Evolutionary conservation across 1,284 basidiomycete species (phyloP).

Genomic region (Puccinia triticina): DNA sequence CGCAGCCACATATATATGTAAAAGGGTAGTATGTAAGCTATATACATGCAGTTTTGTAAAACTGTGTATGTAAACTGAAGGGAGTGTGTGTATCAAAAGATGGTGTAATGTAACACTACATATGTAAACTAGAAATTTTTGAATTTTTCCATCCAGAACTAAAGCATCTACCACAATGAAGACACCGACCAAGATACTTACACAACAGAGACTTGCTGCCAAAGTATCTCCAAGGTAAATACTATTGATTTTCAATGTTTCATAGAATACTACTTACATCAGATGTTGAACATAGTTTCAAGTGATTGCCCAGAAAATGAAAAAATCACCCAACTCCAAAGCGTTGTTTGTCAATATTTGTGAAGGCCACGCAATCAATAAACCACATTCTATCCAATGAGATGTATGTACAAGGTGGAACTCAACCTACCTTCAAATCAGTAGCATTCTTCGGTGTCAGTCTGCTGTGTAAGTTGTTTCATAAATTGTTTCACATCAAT

Average conservation of each 20-base stretch:
- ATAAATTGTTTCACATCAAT: not conserved
- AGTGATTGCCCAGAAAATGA: conserved; percentile 8
- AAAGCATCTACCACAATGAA: too few relatives aligned
- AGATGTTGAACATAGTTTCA: too few relatives aligned
- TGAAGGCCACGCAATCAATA: not conserved
- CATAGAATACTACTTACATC: not conserved
- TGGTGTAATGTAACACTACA: too few relatives aligned
- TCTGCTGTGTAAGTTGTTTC: not conserved
- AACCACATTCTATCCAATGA: not conserved
- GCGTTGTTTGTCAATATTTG: not conserved
- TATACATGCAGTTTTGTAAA: too few relatives aligned
- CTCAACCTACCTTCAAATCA: conserved; percentile 1
- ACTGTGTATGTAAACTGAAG: too few relatives aligned
- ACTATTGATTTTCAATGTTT: too few relatives aligned
- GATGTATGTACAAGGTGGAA: conserved; percentile 10
- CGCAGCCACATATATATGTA: too few relatives aligned
- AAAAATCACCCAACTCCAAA: conserved; percentile 7
- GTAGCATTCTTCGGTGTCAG: not conserved
- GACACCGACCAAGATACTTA: not conserved
- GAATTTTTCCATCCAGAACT: too few relatives aligned
- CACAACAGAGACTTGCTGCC: not conserved
- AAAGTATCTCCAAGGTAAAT: not conserved
- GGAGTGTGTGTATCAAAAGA: too few relatives aligned
- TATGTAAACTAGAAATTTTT: too few relatives aligned
- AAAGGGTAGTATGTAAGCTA: too few relatives aligned